phyloP scores from a whole-genome alignment of 2,329 filamentous ascomycete genomes.

The Apiospora hydei region DNA sequence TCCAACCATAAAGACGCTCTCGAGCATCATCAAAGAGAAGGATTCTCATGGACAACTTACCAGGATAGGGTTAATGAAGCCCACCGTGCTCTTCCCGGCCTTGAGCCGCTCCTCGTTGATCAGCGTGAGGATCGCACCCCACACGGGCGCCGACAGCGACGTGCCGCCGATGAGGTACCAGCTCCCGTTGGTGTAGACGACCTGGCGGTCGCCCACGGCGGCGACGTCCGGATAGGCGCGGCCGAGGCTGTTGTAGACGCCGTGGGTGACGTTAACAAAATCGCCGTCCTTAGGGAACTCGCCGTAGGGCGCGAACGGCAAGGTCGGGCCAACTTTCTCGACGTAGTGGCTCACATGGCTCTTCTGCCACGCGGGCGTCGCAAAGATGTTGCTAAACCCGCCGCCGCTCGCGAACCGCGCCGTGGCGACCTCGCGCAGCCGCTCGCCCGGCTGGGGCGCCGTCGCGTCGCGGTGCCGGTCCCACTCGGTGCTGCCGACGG shows the following conservation, averaged over 20 bases:
- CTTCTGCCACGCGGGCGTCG: conserved; percentile 52
- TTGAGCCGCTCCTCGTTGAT: conserved; percentile 69
- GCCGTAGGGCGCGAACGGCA: conserved; percentile 34
- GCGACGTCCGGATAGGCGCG: conserved; percentile 69
- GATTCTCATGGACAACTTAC: conserved; percentile 23
- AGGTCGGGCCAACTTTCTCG: conserved; percentile 38
- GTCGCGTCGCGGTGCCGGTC: conserved; percentile 54
- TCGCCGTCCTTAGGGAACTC: conserved; percentile 37
- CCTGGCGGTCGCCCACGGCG: conserved; percentile 54
- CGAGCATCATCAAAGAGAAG: too few species aligned
- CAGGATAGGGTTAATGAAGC: conserved; percentile 70
- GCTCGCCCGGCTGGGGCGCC: conserved; percentile 29
- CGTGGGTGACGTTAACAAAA: conserved; percentile 49
- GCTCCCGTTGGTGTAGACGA: conserved; percentile 38
- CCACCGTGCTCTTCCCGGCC: conserved; percentile 59
- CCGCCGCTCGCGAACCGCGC: conserved; percentile 55
- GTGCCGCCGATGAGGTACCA: conserved; percentile 47
- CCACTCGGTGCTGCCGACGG: conserved; percentile 64
- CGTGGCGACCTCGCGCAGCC: conserved; percentile 35
- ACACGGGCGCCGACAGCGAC: conserved; percentile 66
- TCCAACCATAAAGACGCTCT: too few species aligned
- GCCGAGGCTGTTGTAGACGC: conserved; percentile 53
- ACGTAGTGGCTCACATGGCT: conserved; percentile 54
- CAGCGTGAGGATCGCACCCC: conserved; percentile 68
- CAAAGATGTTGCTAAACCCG: conserved; percentile 58